Base-by-base conservation (phyloP, 371 early-diverging fungal species). In the Mucor mucedo region DNA sequence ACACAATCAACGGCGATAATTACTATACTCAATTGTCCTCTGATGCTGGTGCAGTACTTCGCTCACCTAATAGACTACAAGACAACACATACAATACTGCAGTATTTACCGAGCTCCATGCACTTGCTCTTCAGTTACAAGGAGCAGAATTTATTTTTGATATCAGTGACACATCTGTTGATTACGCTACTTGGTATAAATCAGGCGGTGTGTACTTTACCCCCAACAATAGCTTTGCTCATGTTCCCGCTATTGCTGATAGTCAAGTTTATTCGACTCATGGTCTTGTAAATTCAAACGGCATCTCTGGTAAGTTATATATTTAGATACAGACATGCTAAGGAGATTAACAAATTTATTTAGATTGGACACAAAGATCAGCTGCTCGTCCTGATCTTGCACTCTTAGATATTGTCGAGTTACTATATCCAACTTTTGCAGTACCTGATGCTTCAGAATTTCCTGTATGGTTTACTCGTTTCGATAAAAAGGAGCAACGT, bases 341-440 rank as follows among this genome's bases (percentile, higher is more conserved):
- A 42, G 44, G 30, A n/a, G 2, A 50, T 13, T 28, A 9, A 48
- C 39, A 14, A 6, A 42, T 4, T 39, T 14, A 6, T 21, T 42
- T 60, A 80, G 80, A 80, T 55, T 80, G 72, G 69, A 41, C 56
- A 11, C 70, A 80, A 53, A 60, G 80, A 55, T 69, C 74, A 14
- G 69, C 70, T 52, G 76, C 76, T 14, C 70, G 80, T 30, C 80
- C 80, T 44, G 80, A 80, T 66, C 59, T 80, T 41, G 76, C 65
- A 3, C 42, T 80, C 35, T 45, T 61, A 16, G 60, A 70, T 41
- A 27, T 74, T 16, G 62, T 65, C 29, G 39, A 60, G 13, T 41
- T 53, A 7, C 21, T 59, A 1, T 39, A 66, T 58, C 57, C 57
- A n/a, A 21, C 35, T 7, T 49, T 52, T 39, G 45, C 10, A 6